Evolutionary conservation across 2,329 filamentous ascomycete species (phyloP), one percentile per base, ranked within the genome.

Genomic region (Aspergillus aculeatus): DNA sequence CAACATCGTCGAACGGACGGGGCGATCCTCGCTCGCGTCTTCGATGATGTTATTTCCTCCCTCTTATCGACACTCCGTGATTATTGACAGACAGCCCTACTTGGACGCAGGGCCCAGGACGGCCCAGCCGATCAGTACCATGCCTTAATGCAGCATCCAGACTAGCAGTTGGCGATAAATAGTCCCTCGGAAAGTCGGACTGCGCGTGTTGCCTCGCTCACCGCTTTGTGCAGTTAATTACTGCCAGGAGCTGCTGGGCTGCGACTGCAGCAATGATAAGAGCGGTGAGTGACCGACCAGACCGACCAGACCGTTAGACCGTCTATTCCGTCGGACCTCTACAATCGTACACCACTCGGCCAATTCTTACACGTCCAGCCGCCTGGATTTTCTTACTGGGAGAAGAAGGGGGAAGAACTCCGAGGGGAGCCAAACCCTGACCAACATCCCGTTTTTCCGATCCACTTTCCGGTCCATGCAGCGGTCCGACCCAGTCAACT

Each of bases 401-500:
- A n/a, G n/a, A 14, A 16, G 38, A 44, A 44, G 38, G 16, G 38
- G 38, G 7, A 16, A 19, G 32, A 16, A 23, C 31, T 21, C 50
- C 50, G 31, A 35, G n/a, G 24, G 14, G n/a, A 31, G 24, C 49
- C 60, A 31, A 60, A 61, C 50, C 57, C 47, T 56, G 59, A 50
- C 50, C 53, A 54, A 26, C 35, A 59, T 53, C 32, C 56, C 50
- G 50, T 29, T 57, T 58, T 29, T 50, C 63, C 61, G 69, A 69
- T 75, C 72, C 72, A 73, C 72, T 73, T 73, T 61, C 68, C 69
- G 66, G 50, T 21, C 53, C 57, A 71, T 74, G 72, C 73, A 74
- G 72, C 73, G 73, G 73, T 73, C 73, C 73, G 73, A 69, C 67
- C 73, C 73, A 66, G 68, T 62, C 63, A 70, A 70, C 54, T 60